A percentile compares a stretch with the other conserved stretches of the same genome.
Evolutionary conservation across 2,329 filamentous ascomycete genomes (phyloP).

Genomic region (Cytospora schulzeri): DNA sequence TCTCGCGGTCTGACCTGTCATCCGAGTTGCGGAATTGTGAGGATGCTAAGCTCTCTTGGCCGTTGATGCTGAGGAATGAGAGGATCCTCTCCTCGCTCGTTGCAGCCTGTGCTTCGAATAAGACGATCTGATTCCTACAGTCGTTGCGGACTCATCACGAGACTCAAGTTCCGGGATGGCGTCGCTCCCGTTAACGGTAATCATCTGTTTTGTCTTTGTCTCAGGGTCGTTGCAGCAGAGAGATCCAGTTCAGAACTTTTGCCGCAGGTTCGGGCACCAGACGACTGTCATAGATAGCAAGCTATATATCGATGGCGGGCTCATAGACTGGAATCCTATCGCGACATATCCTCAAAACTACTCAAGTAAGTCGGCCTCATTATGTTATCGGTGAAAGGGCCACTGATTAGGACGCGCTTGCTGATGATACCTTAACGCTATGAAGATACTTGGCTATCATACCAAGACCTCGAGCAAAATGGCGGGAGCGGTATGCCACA

Average conservation of each 20-base stretch:
- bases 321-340: conserved; percentile 57
- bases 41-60: neutral
- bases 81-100: neutral
- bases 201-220: conserved; percentile 19
- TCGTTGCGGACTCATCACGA: conserved; percentile 15
- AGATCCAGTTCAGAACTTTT: conserved; percentile 57
- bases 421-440: neutral
- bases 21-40: neutral
- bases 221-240: conserved; percentile 39
- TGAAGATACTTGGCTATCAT: conserved; percentile 56
- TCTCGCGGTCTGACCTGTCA: neutral
- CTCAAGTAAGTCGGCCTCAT: conserved; percentile 50
- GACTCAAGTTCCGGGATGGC: conserved; percentile 10
- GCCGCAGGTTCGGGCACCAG: conserved; percentile 59
- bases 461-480: conserved; percentile 55
- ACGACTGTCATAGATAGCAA: conserved; percentile 60
- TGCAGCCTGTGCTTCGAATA: conserved; percentile 9
- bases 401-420: neutral
- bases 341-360: conserved; percentile 52
- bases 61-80: conserved; percentile 8
- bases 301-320: conserved; percentile 65
- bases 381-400: neutral
- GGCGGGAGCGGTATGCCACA: conserved; percentile 51
- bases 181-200: neutral
- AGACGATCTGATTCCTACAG: neutral